phyloP scores from a whole-genome alignment of 2,329 filamentous ascomycete genomes.

The Stachybotrys elegans region DNA sequence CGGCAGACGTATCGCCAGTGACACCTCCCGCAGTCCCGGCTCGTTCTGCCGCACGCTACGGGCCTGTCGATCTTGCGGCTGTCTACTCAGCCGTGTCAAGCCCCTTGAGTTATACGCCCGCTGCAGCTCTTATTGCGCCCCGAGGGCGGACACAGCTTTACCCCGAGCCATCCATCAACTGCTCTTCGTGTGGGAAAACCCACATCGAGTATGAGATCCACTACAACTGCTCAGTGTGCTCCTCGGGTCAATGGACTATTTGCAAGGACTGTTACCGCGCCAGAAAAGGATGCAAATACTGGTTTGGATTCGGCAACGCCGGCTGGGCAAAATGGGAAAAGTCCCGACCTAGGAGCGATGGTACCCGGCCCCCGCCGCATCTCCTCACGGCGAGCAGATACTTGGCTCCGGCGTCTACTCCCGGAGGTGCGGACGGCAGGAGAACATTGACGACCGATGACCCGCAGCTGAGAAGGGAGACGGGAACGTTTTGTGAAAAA shows the following conservation, averaged over 20 bases:
- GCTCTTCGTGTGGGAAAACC: conserved; percentile 62
- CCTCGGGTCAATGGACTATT: conserved; percentile 68
- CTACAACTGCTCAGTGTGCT: conserved; percentile 73
- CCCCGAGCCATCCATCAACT: conserved; percentile 67
- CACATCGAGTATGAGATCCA: conserved; percentile 84
- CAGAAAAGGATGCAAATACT: conserved; percentile 74
- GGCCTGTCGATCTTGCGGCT: conserved; percentile 36
- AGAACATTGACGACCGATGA: conserved; percentile 61
- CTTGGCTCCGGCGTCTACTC: conserved; percentile 39
- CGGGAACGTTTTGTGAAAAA: conserved; percentile 77
- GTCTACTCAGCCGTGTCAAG: conserved; percentile 25
- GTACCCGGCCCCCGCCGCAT: conserved; percentile 45
- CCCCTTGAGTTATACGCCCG: conserved; percentile 24
- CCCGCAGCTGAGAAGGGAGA: conserved; percentile 63
- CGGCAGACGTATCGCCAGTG: too few relatives aligned
- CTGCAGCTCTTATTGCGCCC: too few relatives aligned
- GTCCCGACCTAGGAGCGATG: conserved; percentile 32
- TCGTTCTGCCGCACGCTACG: conserved; percentile 20
- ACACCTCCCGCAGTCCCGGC: conserved; percentile 15
- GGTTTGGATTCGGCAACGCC: conserved; percentile 79
- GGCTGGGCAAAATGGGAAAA: conserved; percentile 65
- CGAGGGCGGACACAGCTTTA: conserved; percentile 47
- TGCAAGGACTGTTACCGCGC: conserved; percentile 76
- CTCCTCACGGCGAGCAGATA: conserved; percentile 56
- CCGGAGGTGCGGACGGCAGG: conserved; percentile 49